Percentiles rank a stretch among this genome's conserved stretches.
Evolutionary conservation across 2,329 filamentous ascomycete species (phyloP).

Genomic region (Dothidotthia symphoricarpi): DNA sequence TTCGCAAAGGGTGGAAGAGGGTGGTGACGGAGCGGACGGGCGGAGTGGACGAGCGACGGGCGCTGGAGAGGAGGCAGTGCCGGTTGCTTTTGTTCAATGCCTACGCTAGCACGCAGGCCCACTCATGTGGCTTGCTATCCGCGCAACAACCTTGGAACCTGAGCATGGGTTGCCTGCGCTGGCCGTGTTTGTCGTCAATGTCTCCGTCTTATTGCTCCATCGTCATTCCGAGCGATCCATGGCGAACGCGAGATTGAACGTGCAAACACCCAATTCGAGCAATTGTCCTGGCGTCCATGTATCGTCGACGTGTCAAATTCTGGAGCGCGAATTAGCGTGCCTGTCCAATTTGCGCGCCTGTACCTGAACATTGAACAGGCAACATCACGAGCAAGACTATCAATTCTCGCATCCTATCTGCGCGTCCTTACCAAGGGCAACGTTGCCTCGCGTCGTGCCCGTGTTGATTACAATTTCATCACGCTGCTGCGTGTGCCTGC

Average conservation of each 20-base stretch:
- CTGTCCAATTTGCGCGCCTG: slow-evolving; percentile 4
- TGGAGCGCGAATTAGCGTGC: neutral
- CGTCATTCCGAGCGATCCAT: neutral
- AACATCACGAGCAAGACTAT: too few species aligned
- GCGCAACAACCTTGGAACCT: neutral
- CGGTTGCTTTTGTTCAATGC: slow-evolving; percentile 19
- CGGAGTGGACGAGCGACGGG: slow-evolving; percentile 21
- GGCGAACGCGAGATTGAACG: neutral
- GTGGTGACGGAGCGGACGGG: slow-evolving; percentile 22
- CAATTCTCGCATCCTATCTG: neutral
- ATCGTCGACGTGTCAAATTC: neutral
- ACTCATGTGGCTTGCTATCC: slow-evolving; percentile 1
- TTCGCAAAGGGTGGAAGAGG: slow-evolving; percentile 17
- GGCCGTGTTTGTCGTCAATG: neutral
- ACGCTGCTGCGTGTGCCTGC: too few species aligned
- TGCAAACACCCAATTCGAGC: too few species aligned
- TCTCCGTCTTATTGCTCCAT: neutral
- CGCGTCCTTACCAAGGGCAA: neutral
- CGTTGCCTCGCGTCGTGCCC: too few species aligned
- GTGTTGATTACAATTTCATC: too few species aligned
- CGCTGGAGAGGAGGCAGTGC: slow-evolving; percentile 17
- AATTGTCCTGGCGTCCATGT: neutral
- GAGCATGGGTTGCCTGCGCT: slow-evolving; percentile 7
- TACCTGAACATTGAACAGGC: neutral
- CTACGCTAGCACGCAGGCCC: slow-evolving; percentile 7